Percentiles rank a stretch among this genome's conserved stretches.
These are phyloP conservation scores for Ceriops zippeliana DNA, from an alignment of 345 rosid genomes.

Conservation along the genomic window DNA sequence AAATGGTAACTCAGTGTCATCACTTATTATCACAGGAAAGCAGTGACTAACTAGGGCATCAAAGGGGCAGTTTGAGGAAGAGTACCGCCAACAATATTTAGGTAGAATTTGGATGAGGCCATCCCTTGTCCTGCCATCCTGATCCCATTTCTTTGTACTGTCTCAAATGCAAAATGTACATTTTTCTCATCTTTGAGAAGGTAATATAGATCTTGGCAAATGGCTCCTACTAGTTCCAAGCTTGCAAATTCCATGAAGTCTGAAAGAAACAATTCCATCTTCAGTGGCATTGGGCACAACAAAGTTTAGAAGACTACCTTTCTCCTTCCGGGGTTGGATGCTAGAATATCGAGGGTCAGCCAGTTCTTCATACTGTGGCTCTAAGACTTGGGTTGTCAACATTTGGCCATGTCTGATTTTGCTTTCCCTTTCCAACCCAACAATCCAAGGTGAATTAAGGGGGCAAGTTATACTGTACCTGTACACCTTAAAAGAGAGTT, in stretches of 20 bases:
- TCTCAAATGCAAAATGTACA: constrained; percentile 77
- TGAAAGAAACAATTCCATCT: too few species aligned
- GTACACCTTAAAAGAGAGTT: constrained; percentile 48
- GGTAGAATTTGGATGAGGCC: constrained; percentile 80
- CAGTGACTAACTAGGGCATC: constrained; percentile 81
- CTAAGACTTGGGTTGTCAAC: constrained; percentile 40
- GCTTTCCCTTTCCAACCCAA: constrained; percentile 70
- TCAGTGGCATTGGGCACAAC: not conserved
- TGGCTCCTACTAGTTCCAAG: constrained; percentile 34
- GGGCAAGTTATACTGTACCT: constrained; percentile 65
- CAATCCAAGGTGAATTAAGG: constrained; percentile 75
- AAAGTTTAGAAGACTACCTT: constrained; percentile 28
- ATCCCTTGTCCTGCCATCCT: constrained; percentile 70
- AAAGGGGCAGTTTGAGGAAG: constrained; percentile 88
- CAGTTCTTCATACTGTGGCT: constrained; percentile 94
- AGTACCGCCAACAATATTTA: constrained; percentile 85
- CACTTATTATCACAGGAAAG: constrained; percentile 84
- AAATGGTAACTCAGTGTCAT: constrained; percentile 75
- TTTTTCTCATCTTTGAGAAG: constrained; percentile 84
- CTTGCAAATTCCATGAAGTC: not conserved
- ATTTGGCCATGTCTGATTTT: constrained; percentile 59
- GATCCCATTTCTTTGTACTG: constrained; percentile 54
- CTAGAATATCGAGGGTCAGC: constrained; percentile 80
- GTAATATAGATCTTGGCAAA: constrained; percentile 76
- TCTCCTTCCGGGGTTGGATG: constrained; percentile 42